These are phyloP conservation scores for Xylariales sp. DNA, from an alignment of 2,329 filamentous ascomycete species.

Conservation along the genomic window DNA sequence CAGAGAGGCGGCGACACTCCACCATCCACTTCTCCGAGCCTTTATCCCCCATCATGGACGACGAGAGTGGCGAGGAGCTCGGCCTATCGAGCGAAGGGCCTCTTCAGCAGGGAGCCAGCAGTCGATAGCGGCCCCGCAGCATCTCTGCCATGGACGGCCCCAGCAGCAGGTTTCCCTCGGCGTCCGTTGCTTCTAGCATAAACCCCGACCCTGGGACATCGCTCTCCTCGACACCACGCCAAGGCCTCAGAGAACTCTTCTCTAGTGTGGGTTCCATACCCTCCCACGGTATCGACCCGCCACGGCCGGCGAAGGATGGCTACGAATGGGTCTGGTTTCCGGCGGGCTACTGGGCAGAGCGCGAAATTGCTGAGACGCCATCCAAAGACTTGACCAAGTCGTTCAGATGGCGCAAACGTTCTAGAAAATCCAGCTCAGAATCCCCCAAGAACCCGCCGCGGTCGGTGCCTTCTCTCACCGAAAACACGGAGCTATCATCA, in stretches of 20 bases:
- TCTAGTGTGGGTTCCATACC: conserved; percentile 31
- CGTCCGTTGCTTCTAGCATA: conserved; percentile 32
- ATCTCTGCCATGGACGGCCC: conserved; percentile 48
- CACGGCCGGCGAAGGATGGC: conserved; percentile 64
- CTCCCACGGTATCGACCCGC: conserved; percentile 59
- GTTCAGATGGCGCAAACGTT: conserved; percentile 57
- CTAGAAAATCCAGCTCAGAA: conserved; percentile 44
- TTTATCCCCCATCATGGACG: conserved; percentile 25
- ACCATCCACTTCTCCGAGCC: conserved; percentile 28
- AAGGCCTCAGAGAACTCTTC: conserved; percentile 36
- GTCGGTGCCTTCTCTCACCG: neutral
- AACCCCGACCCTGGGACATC: conserved; percentile 21
- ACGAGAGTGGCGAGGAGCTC: conserved; percentile 34
- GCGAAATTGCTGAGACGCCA: conserved; percentile 52
- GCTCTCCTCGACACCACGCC: conserved; percentile 24
- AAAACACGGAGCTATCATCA: conserved; percentile 2
- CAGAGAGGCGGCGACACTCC: conserved; percentile 17
- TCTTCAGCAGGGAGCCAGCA: conserved; percentile 35
- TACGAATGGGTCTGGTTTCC: conserved; percentile 74
- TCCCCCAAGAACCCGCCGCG: conserved; percentile 35
- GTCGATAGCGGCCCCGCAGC: conserved; percentile 44
- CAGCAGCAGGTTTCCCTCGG: conserved; percentile 43
- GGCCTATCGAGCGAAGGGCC: conserved; percentile 41
- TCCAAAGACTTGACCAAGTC: conserved; percentile 51
- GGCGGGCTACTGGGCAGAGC: conserved; percentile 71